A percentile compares a stretch with the other conserved stretches of the same genome.
Evolutionary conservation across 805 yeast species (phyloP).

Genomic region (Spathaspora girioi): DNA sequence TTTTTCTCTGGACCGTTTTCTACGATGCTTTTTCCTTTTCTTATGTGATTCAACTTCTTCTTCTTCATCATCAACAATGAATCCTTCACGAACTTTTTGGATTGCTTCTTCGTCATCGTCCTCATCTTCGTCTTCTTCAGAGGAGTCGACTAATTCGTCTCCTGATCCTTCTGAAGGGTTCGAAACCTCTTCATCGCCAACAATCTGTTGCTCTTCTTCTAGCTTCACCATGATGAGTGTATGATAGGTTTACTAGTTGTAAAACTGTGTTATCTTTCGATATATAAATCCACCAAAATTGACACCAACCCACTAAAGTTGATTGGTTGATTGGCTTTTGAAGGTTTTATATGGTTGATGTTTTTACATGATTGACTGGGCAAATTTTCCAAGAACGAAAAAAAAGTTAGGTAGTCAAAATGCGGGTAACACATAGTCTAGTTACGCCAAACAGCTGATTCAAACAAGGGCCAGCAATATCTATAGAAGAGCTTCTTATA

Average conservation of each 20-base stretch:
- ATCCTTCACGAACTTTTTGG: conserved; percentile 79
- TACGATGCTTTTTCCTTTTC: conserved; percentile 24
- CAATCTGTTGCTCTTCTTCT: conserved; percentile 34
- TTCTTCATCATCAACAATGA: conserved; percentile 90
- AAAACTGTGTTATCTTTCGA: not conserved
- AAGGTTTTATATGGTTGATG: not conserved
- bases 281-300: not conserved
- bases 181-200: conserved; percentile 17
- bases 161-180: conserved; percentile 32
- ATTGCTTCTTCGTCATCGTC: conserved; percentile 87
- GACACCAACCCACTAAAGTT: not conserved
- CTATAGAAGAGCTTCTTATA: too few relatives aligned
- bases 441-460: not conserved
- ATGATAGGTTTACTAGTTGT: not conserved
- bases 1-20: conserved; percentile 37
- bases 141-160: conserved; percentile 49
- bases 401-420: not conserved
- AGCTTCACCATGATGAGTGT: conserved; percentile 22
- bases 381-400: not conserved
- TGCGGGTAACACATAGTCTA: not conserved
- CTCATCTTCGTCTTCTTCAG: conserved; percentile 88
- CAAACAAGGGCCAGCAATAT: not conserved
- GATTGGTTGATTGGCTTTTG: not conserved
- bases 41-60: conserved; percentile 25
- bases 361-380: not conserved